phyloP scores from a whole-genome alignment of 2,329 filamentous ascomycete genomes.

The Calonectria crousiana region DNA sequence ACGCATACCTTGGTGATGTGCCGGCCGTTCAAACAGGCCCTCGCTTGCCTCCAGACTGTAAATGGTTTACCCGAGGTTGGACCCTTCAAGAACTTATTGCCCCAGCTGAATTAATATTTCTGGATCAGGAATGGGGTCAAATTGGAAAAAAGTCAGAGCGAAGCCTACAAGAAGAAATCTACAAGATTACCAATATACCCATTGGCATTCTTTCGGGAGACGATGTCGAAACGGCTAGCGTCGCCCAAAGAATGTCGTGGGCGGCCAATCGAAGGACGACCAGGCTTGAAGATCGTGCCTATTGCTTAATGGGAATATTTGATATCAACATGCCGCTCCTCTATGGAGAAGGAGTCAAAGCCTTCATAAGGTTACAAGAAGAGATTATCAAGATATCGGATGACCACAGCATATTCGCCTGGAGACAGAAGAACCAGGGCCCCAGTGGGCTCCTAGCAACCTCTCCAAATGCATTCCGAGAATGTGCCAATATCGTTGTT shows the following conservation, averaged over 20 bases:
- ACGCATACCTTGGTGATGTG: background rate
- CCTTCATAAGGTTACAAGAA: background rate
- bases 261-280: background rate
- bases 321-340: background rate
- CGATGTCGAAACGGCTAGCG: background rate
- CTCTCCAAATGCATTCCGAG: background rate
- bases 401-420: background rate
- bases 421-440: background rate
- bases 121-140: background rate
- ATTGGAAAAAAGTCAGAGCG: background rate
- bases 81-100: background rate
- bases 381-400: background rate
- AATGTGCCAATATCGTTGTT: background rate
- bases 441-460: background rate
- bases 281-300: background rate
- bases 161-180: background rate
- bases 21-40: background rate
- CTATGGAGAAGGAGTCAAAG: background rate
- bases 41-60: background rate
- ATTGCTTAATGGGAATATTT: background rate
- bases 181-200: background rate
- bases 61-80: slow-evolving; percentile 1
- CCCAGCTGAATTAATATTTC: background rate
- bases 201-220: background rate
- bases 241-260: slow-evolving; percentile 1